These are phyloP conservation scores for Pythium phragmiticola DNA, from an alignment of 352 stramenopile species.

Conservation along the genomic window DNA sequence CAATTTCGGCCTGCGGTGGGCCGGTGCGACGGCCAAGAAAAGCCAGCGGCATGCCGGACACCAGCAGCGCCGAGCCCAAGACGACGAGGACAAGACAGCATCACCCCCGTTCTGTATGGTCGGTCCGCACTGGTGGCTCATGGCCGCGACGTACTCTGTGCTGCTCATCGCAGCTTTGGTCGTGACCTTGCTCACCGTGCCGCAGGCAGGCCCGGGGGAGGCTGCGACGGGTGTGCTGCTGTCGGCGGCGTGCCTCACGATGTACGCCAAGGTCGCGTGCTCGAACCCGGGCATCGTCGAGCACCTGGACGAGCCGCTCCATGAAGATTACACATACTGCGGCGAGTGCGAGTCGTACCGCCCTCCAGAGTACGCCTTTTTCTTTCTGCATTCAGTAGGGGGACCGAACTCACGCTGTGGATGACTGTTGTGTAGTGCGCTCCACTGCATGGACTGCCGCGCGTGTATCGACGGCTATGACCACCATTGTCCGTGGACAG, in stretches of 20 bases:
- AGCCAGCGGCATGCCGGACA: background rate
- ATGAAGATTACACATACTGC: slow-evolving; percentile 75
- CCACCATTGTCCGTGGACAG: slow-evolving; percentile 92
- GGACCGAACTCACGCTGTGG: background rate
- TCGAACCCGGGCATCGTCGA: slow-evolving; percentile 69
- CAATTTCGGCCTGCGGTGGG: slow-evolving; percentile 61
- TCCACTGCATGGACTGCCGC: slow-evolving; percentile 87
- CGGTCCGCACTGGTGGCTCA: slow-evolving; percentile 78
- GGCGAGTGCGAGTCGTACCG: slow-evolving; percentile 79
- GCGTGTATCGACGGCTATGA: slow-evolving; percentile 89
- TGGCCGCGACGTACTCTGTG: slow-evolving; percentile 57
- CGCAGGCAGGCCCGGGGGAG: slow-evolving; percentile 43
- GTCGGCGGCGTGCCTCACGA: slow-evolving; percentile 48
- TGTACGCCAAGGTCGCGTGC: slow-evolving; percentile 76
- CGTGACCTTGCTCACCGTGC: slow-evolving; percentile 53
- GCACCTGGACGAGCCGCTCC: slow-evolving; percentile 34
- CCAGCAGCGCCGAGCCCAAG: slow-evolving; percentile 1
- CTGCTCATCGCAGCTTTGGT: slow-evolving; percentile 41
- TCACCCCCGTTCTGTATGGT: slow-evolving; percentile 52
- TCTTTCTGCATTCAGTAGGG: background rate
- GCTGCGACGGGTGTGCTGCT: slow-evolving; percentile 51
- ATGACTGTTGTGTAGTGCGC: slow-evolving; percentile 34
- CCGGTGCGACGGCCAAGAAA: slow-evolving; percentile 4
- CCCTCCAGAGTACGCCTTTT: slow-evolving; percentile 49
- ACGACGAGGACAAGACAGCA: background rate